These are phyloP conservation scores for Phytophthora tentaculata DNA, from an alignment of 352 stramenopile species.

Conservation along the genomic window DNA sequence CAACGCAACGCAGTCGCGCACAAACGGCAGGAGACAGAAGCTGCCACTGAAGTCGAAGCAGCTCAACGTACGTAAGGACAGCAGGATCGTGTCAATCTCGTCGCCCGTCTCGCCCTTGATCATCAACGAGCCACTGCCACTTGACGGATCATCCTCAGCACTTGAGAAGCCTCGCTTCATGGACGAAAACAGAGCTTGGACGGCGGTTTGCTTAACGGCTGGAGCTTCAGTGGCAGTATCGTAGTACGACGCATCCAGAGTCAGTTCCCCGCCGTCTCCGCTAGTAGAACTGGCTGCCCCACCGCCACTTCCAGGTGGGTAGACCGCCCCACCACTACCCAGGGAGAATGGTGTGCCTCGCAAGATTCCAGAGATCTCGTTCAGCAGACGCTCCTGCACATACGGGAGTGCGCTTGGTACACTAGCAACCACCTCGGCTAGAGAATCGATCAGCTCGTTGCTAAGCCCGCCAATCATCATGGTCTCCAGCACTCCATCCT, in stretches of 20 bases:
- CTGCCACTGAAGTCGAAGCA: conserved; percentile 93
- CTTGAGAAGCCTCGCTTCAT: conserved; percentile 71
- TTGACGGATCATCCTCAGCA: conserved; percentile 32
- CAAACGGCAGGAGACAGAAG: conserved; percentile 96
- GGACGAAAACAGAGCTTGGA: conserved; percentile 76
- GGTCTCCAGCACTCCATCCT: conserved; percentile 75
- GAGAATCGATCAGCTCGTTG: conserved; percentile 93
- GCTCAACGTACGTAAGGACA: conserved; percentile 94
- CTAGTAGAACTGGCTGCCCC: conserved; percentile 7
- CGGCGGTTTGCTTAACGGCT: conserved; percentile 54
- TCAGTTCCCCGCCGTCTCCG: conserved; percentile 28
- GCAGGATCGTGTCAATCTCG: conserved; percentile 81
- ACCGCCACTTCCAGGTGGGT: conserved; percentile 23
- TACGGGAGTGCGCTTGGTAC: conserved; percentile 89
- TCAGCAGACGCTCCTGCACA: conserved; percentile 95
- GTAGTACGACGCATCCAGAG: conserved; percentile 35
- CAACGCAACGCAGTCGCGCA: conserved; percentile 92
- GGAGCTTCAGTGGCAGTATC: conserved; percentile 35
- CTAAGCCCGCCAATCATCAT: conserved; percentile 93
- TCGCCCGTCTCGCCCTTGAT: conserved; percentile 83
- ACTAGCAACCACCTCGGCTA: conserved; percentile 91
- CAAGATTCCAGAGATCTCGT: conserved; percentile 96
- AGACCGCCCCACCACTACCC: conserved; percentile 16
- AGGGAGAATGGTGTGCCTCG: conserved; percentile 81
- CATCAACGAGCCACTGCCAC: conserved; percentile 39